Conservation (phyloP, 768 basidiomycete species). For the Pluteus cervinus region DNA sequence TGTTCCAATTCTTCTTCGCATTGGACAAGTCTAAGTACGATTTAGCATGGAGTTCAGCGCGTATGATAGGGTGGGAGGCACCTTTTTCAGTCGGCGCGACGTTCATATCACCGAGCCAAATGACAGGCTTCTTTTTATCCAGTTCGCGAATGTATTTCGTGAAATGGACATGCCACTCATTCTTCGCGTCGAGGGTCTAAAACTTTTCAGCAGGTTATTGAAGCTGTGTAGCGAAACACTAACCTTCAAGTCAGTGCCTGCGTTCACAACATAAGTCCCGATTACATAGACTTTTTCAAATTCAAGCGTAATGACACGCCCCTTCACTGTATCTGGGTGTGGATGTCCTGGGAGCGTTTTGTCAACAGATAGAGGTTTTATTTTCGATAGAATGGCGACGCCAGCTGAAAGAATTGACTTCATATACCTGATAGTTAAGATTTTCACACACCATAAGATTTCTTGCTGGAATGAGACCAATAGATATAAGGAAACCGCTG, state of each 20-base stretch:
- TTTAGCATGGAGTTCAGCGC: not conserved
- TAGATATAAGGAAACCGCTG: constrained; percentile 62
- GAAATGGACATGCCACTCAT: constrained; percentile 76
- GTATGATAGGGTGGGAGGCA: not conserved
- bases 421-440: not conserved
- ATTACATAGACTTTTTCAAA: constrained; percentile 65
- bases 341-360: constrained; percentile 74
- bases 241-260: constrained; percentile 73
- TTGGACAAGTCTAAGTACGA: constrained; percentile 54
- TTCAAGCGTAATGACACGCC: constrained; percentile 79
- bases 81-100: constrained; percentile 77
- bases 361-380: constrained; percentile 59
- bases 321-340: constrained; percentile 55
- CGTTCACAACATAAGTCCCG: constrained; percentile 83
- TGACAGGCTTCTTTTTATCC: constrained; percentile 75
- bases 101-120: constrained; percentile 87
- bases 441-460: constrained; percentile 56
- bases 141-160: constrained; percentile 64
- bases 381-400: constrained; percentile 74
- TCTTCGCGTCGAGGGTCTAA: constrained; percentile 75
- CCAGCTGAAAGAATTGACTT: constrained; percentile 46
- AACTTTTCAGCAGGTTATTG: no score
- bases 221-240: constrained; percentile 4
- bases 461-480: constrained; percentile 75
- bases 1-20: constrained; percentile 78